A percentile compares a stretch with the other conserved stretches of the same genome.
phyloP scores from a whole-genome alignment of 495 filamentous ascomycete species.

The Aspergillus haitiensis region DNA sequence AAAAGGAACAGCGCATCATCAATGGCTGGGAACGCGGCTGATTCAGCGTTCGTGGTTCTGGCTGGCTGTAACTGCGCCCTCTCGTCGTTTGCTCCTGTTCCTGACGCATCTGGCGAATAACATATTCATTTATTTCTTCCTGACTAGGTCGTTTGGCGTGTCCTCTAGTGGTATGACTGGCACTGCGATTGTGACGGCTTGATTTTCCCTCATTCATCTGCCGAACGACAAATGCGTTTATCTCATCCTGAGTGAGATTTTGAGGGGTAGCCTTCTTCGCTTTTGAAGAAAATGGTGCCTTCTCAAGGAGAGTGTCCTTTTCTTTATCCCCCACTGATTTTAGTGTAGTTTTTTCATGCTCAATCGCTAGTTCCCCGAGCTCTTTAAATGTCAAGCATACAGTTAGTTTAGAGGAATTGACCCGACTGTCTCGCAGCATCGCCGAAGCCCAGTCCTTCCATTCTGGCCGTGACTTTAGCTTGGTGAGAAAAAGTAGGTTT shows the following conservation, averaged over 20 bases:
- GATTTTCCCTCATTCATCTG: conserved; percentile 24
- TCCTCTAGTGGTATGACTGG: conserved; percentile 14
- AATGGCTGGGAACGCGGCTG: conserved; percentile 11
- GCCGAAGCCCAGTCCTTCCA: conserved; percentile 31
- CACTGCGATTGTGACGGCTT: conserved; percentile 9
- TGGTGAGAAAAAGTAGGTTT: conserved; percentile 32
- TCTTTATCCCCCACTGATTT: neutral
- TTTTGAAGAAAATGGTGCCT: neutral
- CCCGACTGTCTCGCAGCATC: conserved; percentile 30
- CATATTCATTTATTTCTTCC: conserved; percentile 37
- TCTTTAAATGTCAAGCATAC: conserved; percentile 29
- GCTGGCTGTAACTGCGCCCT: conserved; percentile 28
- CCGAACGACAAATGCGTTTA: conserved; percentile 32
- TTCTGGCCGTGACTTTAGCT: conserved; percentile 30
- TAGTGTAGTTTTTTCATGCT: conserved; percentile 24
- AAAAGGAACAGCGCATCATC: conserved; percentile 25
- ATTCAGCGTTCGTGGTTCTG: conserved; percentile 16
- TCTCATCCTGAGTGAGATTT: conserved; percentile 26
- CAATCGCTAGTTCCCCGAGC: conserved; percentile 26
- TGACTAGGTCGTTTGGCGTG: conserved; percentile 33
- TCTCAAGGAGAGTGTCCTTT: neutral
- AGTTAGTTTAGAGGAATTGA: conserved; percentile 23
- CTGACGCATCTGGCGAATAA: conserved; percentile 33
- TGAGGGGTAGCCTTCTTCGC: conserved; percentile 1
- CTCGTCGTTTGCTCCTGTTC: conserved; percentile 28